A percentile compares a stretch with the other conserved stretches of the same genome.
These are phyloP conservation scores for Pterothamnion heteromorphum DNA, from an alignment of 31 red algal species.

Conservation along the genomic window DNA sequence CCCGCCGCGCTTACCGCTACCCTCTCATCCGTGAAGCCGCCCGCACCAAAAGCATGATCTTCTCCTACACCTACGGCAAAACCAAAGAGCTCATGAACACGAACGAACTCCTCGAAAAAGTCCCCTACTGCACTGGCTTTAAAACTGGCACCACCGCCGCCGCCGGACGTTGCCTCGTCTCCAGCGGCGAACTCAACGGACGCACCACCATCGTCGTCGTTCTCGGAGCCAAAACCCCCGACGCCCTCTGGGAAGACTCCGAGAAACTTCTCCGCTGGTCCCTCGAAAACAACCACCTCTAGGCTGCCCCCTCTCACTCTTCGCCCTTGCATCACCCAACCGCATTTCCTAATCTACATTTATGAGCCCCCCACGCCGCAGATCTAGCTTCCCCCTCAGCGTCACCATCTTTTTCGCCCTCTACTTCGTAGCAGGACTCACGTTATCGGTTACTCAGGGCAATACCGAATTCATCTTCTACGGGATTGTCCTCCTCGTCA, in stretches of 20 bases:
- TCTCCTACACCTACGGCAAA: neutral
- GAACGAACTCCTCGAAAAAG: neutral
- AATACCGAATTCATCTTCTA: too few relatives aligned
- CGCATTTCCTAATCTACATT: too few relatives aligned
- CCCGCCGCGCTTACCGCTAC: neutral
- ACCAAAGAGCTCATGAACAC: neutral
- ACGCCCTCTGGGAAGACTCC: neutral
- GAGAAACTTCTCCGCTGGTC: neutral
- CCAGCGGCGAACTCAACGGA: neutral
- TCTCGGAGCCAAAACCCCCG: slow-evolving; percentile 3
- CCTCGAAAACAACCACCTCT: too few relatives aligned
- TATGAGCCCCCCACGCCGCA: too few relatives aligned
- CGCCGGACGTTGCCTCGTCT: slow-evolving; percentile 6
- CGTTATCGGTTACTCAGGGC: too few relatives aligned
- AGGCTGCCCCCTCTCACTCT: too few relatives aligned
- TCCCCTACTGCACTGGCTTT: neutral
- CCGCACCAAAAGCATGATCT: neutral
- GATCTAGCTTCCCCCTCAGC: too few relatives aligned
- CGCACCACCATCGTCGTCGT: neutral
- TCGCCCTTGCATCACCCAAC: too few relatives aligned
- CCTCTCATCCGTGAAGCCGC: neutral
- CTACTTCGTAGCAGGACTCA: too few relatives aligned
- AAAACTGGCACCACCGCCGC: neutral
- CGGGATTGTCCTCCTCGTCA: too few relatives aligned
- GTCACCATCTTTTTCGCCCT: too few relatives aligned